Percentiles rank a stretch among this genome's conserved stretches.
Conservation (phyloP, 257 asterid genomes). For the Anisodus tanguticus region DNA sequence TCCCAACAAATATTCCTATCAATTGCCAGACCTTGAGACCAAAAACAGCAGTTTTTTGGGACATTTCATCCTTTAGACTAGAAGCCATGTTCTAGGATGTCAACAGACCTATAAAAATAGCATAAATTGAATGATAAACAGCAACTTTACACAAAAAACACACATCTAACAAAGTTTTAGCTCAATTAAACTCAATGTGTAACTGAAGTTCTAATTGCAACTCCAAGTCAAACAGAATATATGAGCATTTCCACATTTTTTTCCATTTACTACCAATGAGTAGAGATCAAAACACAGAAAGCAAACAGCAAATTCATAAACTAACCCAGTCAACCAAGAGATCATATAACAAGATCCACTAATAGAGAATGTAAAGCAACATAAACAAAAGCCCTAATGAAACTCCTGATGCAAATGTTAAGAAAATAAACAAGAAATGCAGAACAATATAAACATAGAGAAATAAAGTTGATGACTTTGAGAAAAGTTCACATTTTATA, state of each 20-base stretch:
- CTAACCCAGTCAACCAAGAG: conserved; percentile 28
- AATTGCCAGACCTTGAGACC: conserved; percentile 91
- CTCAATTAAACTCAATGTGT: neutral
- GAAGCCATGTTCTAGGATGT: conserved; percentile 65
- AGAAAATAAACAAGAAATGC: conserved; percentile 29
- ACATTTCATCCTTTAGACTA: conserved; percentile 69
- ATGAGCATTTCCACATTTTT: neutral
- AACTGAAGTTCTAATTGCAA: neutral
- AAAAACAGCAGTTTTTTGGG: conserved; percentile 62
- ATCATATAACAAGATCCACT: conserved; percentile 40
- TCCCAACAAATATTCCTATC: conserved; percentile 78
- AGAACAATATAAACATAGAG: conserved; percentile 15
- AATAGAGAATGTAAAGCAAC: conserved; percentile 24
- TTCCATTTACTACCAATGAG: neutral
- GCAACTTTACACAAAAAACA: neutral
- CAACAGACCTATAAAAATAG: conserved; percentile 46
- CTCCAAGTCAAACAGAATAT: conserved; percentile 21
- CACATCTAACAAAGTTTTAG: neutral
- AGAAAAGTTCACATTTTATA: conserved; percentile 19
- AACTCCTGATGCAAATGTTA: conserved; percentile 22
- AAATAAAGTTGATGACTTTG: neutral
- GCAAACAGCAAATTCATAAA: conserved; percentile 23
- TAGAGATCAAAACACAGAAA: neutral
- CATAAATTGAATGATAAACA: conserved; percentile 25
- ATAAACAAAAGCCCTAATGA: neutral